Base-by-base conservation (phyloP, 1,284 basidiomycete species). In the Stygiomarasmius scandens region DNA sequence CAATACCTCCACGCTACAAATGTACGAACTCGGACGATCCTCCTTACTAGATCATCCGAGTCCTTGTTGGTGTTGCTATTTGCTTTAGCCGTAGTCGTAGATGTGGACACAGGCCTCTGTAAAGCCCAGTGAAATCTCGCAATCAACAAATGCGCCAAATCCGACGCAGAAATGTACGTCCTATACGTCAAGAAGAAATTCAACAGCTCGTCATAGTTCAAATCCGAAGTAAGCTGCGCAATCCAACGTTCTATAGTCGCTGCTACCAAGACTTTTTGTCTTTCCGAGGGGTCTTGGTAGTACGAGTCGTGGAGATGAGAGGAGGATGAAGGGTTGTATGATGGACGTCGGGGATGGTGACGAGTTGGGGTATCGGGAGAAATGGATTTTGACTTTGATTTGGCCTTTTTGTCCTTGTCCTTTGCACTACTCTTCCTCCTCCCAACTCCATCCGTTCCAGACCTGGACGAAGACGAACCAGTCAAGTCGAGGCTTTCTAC, bases 181-280 rank as follows among this genome's bases (percentile, higher is more conserved):
- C 93, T 85, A 67, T 93, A 95, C 1, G 92, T 94, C 68, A 95
- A 80, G 80, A 95, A 93, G 71, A 95, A 95, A 63, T 90, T 85
- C 57, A 92, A 79, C 22, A 95, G 78, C 63, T 93, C 89, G 68
- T 93, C 90, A 59, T 92, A 90, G 69, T 91, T 86, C 63, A 93
- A 77, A 64, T 90, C 86, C 66, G 87, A 90, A 29, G 93, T 95
- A 48, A 95, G 76, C 67, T 95, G 92, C 0, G 92, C 92, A 58
- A 95, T 87, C 91, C 92, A 93, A 1, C 93, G 85, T 69, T 95
- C 93, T 63, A 95, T 91, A 2, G 92, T 93, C 3, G 93, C 93
- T 0, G 91, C 93, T 34, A 95, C 77, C 14, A 66, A 73, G 27
- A 58, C 61, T 59, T 19, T 60, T n/a, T n/a, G n/a, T n/a, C n/a